A percentile compares a stretch with the other conserved stretches of the same genome.
Conservation (phyloP, 495 filamentous ascomycete genomes). For the Tuber melanosporum region DNA sequence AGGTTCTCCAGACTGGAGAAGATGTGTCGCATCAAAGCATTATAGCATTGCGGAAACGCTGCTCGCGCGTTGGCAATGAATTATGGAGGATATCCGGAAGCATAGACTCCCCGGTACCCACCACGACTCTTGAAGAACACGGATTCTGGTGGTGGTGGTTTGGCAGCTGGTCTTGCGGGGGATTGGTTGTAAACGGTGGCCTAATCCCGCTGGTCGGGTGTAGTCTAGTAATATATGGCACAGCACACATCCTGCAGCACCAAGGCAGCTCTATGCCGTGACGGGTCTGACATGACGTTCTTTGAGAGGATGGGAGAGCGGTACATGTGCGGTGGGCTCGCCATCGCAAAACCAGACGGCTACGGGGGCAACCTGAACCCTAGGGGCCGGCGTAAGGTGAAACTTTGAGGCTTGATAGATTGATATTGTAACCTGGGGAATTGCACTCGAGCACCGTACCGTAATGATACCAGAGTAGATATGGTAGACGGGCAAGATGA, state of each 20-base stretch:
- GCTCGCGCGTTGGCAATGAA: slow-evolving; percentile 61
- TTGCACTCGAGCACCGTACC: not conserved
- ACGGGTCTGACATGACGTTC: slow-evolving; percentile 54
- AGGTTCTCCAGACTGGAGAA: slow-evolving; percentile 57
- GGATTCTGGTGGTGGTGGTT: slow-evolving; percentile 41
- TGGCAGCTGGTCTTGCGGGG: slow-evolving; percentile 41
- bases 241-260: slow-evolving; percentile 66
- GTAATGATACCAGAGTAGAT: no score
- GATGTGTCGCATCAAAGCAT: slow-evolving; percentile 67
- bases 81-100: slow-evolving; percentile 63
- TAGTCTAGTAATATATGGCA: slow-evolving; percentile 64
- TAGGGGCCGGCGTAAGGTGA: not conserved
- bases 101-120: slow-evolving; percentile 64
- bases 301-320: slow-evolving; percentile 56
- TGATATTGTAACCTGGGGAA: not conserved
- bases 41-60: slow-evolving; percentile 59
- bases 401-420: not conserved
- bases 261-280: slow-evolving; percentile 61
- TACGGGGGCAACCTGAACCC: slow-evolving; percentile 23
- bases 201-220: slow-evolving; percentile 57
- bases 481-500: not conserved
- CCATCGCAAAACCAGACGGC: slow-evolving; percentile 52
- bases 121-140: slow-evolving; percentile 44
- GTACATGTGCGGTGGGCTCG: slow-evolving; percentile 66
- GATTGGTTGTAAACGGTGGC: slow-evolving; percentile 48